These are phyloP conservation scores for Mortierella sp. DNA, from an alignment of 371 early-diverging fungal species.

Conservation along the genomic window DNA sequence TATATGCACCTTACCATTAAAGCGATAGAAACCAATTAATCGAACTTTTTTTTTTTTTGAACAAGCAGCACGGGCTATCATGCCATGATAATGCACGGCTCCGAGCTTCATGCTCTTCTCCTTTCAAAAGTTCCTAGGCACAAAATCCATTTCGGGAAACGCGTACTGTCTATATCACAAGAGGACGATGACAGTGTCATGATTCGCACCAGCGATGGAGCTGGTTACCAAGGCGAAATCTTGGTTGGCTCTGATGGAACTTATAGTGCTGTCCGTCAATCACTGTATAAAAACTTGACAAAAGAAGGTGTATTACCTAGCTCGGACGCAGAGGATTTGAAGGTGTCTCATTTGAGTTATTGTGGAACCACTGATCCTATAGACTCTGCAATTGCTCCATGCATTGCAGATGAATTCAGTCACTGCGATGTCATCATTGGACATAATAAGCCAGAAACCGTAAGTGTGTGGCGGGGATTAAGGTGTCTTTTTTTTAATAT, in stretches of 20 bases:
- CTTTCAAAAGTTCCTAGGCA: slow-evolving; percentile 9
- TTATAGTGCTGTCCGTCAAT: slow-evolving; percentile 28
- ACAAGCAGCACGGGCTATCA: background rate
- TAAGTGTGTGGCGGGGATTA: background rate
- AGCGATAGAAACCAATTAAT: background rate
- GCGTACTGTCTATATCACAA: slow-evolving; percentile 11
- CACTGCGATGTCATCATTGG: background rate
- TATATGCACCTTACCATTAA: no score
- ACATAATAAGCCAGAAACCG: background rate
- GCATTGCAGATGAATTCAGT: background rate
- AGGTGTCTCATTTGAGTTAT: background rate
- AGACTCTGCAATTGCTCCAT: background rate
- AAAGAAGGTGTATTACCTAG: slow-evolving; percentile 7
- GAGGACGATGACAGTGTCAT: slow-evolving; percentile 19
- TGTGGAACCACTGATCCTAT: slow-evolving; percentile 3
- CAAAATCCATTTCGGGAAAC: slow-evolving; percentile 16
- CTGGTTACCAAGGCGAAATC: slow-evolving; percentile 21
- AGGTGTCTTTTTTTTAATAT: background rate
- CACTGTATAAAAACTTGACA: slow-evolving; percentile 13
- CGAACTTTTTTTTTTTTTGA: background rate
- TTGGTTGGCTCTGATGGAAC: slow-evolving; percentile 37
- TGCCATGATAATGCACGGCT: slow-evolving; percentile 9
- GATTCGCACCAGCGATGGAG: slow-evolving; percentile 20
- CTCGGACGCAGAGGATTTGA: slow-evolving; percentile 13
- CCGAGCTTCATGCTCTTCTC: slow-evolving; percentile 20